Evolutionary conservation across 1,284 basidiomycete genomes (phyloP).

Genomic region (Takashimella tepidaria): DNA sequence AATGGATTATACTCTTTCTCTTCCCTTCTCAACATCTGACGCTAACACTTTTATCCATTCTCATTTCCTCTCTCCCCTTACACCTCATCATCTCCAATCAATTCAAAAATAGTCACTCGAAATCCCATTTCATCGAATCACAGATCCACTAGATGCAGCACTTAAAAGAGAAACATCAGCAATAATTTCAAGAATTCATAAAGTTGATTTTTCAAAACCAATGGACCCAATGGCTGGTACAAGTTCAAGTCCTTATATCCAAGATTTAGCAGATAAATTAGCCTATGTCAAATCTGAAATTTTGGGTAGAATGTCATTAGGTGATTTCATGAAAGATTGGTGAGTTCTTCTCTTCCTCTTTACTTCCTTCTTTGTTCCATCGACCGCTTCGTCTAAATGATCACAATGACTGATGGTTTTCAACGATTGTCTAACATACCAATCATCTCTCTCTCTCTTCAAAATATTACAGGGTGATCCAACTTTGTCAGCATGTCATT

Average conservation of each 20-base stretch:
- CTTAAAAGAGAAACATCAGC: constrained; percentile 72
- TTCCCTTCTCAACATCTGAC: too few species aligned
- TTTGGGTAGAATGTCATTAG: constrained; percentile 62
- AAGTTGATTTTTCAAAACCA: constrained; percentile 69
- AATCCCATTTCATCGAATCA: constrained; percentile 58
- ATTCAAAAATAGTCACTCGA: constrained; percentile 67
- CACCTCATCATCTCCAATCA: too few species aligned
- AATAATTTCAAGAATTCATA: constrained; percentile 74
- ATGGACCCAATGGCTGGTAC: constrained; percentile 60
- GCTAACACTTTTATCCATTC: too few species aligned
- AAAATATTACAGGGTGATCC: constrained; percentile 58
- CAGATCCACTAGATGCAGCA: constrained; percentile 64
- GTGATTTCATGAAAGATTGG: constrained; percentile 67
- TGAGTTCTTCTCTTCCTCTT: too few species aligned
- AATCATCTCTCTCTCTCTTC: too few species aligned
- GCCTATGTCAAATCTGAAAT: constrained; percentile 71
- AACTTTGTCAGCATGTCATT: constrained; percentile 68
- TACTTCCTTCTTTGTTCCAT: too few species aligned
- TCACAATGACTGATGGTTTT: too few species aligned
- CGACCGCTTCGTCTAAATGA: neutral
- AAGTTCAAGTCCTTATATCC: constrained; percentile 74
- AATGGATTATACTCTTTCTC: too few species aligned
- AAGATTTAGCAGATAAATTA: constrained; percentile 80
- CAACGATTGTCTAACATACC: too few species aligned
- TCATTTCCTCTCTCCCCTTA: too few species aligned